Conservation (phyloP, 371 early-diverging fungal genomes). For the Mortierella sp. region DNA sequence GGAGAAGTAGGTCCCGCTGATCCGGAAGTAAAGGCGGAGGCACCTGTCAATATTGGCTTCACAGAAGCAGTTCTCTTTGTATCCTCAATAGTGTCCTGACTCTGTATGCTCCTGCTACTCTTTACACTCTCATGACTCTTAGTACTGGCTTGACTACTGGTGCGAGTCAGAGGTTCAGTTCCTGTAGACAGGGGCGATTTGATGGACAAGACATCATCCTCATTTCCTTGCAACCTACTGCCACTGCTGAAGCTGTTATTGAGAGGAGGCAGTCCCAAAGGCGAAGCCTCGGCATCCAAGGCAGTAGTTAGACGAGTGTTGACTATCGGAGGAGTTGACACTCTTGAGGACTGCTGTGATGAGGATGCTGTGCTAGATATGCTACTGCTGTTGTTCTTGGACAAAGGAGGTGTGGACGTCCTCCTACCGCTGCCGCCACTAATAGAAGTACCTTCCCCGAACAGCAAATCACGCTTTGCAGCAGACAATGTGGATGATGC, state of each 20-base stretch:
- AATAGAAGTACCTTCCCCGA: slow-evolving; percentile 29
- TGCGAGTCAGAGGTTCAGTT: slow-evolving; percentile 38
- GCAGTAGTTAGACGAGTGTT: slow-evolving; percentile 7
- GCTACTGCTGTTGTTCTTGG: slow-evolving; percentile 15
- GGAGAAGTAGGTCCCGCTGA: not conserved
- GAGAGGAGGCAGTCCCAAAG: slow-evolving; percentile 23
- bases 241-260: not conserved
- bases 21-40: not conserved
- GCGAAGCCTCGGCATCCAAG: slow-evolving; percentile 32
- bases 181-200: slow-evolving; percentile 25
- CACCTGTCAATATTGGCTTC: not conserved
- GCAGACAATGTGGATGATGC: slow-evolving; percentile 34
- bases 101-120: slow-evolving; percentile 34
- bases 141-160: slow-evolving; percentile 45
- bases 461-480: slow-evolving; percentile 44
- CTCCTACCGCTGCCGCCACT: slow-evolving; percentile 11
- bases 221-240: not conserved
- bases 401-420: slow-evolving; percentile 40
- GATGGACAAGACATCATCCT: slow-evolving; percentile 17
- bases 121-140: slow-evolving; percentile 37
- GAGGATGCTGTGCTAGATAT: not conserved
- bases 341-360: slow-evolving; percentile 19
- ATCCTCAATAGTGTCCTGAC: slow-evolving; percentile 22
- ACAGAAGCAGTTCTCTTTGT: not conserved
- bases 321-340: slow-evolving; percentile 28